A percentile compares a stretch with the other conserved stretches of the same genome.
These are phyloP conservation scores for Incumbomyces delicatus DNA, from an alignment of 2,329 filamentous ascomycete species.

Conservation along the genomic window DNA sequence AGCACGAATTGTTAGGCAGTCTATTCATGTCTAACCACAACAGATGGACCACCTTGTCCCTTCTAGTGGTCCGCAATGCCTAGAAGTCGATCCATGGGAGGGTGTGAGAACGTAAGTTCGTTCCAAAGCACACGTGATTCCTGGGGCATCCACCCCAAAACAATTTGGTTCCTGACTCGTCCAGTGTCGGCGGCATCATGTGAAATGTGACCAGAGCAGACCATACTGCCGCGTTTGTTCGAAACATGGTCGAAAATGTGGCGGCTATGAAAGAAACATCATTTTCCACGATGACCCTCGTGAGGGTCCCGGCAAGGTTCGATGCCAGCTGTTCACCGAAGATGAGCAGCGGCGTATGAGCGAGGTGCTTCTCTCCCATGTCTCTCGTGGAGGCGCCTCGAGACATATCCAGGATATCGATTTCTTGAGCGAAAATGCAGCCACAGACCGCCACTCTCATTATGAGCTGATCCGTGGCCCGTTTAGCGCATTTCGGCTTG, in stretches of 20 bases:
- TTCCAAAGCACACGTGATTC: too few relatives aligned
- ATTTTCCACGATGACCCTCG: conserved; percentile 25
- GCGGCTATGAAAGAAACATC: conserved; percentile 32
- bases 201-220: conserved; percentile 37
- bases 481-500: conserved; percentile 8
- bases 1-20: too few relatives aligned
- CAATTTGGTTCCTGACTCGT: background rate
- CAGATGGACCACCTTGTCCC: too few relatives aligned
- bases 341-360: conserved; percentile 28
- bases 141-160: background rate
- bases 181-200: conserved; percentile 32
- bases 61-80: too few relatives aligned
- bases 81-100: conserved; percentile 10
- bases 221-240: conserved; percentile 32
- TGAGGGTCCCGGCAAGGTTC: conserved; percentile 24
- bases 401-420: conserved; percentile 23
- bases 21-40: too few relatives aligned
- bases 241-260: conserved; percentile 28
- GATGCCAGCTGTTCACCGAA: conserved; percentile 37
- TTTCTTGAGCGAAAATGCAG: conserved; percentile 19
- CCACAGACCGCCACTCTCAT: background rate
- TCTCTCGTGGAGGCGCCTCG: conserved; percentile 19
- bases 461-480: conserved; percentile 2
- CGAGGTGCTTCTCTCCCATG: conserved; percentile 25
- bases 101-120: conserved; percentile 9